Evolutionary conservation across 2,329 filamentous ascomycete genomes (phyloP).

Genomic region (Hypoxylon sp.): DNA sequence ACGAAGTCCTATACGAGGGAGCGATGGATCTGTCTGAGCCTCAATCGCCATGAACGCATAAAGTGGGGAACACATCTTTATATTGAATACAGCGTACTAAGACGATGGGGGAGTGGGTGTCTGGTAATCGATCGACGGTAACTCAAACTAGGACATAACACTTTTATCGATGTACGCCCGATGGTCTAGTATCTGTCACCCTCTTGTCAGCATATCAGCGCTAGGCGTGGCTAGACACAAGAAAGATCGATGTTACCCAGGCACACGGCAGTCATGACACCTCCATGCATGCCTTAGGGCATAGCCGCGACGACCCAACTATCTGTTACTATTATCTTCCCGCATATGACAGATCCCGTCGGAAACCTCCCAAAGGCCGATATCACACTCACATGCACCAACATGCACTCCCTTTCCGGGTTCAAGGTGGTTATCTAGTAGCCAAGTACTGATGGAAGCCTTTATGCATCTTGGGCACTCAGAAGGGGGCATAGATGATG

Average conservation of each 20-base stretch:
- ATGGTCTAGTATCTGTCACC: not conserved
- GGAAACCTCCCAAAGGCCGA: not conserved
- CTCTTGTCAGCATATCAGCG: not conserved
- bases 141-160: not conserved
- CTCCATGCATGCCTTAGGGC: not conserved
- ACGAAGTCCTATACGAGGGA: not conserved
- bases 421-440: not conserved
- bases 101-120: not conserved
- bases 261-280: not conserved
- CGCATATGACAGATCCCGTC: not conserved
- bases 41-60: not conserved
- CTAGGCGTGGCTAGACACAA: not conserved
- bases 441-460: not conserved
- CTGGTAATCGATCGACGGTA: not conserved
- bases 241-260: not conserved
- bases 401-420: not conserved
- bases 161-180: not conserved
- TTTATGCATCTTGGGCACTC: not conserved
- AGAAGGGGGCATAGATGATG: not conserved
- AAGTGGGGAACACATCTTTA: not conserved
- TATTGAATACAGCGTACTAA: not conserved
- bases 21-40: not conserved
- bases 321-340: not conserved
- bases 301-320: not conserved
- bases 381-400: slow-evolving; percentile 1